phyloP scores from a whole-genome alignment of 176 grass and related monocot genomes.

The Tillandsia fasciculata region DNA sequence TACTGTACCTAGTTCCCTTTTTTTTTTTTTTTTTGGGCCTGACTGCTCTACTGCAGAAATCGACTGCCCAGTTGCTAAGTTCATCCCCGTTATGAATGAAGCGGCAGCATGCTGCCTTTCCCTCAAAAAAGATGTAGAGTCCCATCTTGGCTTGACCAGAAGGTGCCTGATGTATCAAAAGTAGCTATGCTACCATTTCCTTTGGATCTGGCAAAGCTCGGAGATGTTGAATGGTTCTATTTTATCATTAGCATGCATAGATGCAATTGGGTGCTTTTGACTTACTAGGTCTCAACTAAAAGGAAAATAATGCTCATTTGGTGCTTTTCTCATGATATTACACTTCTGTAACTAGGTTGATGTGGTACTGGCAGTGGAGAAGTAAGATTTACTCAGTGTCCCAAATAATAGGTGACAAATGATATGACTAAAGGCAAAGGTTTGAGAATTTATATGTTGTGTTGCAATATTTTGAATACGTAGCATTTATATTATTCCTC shows the following conservation, averaged over 20 bases:
- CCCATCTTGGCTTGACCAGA: constrained; percentile 74
- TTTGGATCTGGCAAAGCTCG: constrained; percentile 43
- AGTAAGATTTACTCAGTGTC: constrained; percentile 36
- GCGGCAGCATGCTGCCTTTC: too few species aligned
- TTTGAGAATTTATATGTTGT: constrained; percentile 2
- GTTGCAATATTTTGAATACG: background rate
- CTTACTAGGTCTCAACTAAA: too few species aligned
- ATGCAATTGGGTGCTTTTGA: too few species aligned
- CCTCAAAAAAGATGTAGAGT: too few species aligned
- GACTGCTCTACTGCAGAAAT: too few species aligned
- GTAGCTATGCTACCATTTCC: constrained; percentile 47
- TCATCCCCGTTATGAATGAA: too few species aligned
- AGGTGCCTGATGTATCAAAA: constrained; percentile 31
- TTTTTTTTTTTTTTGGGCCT: too few species aligned
- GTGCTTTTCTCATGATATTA: constrained; percentile 10
- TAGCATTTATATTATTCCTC: too few species aligned
- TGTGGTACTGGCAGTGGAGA: constrained; percentile 60
- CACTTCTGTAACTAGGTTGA: constrained; percentile 40
- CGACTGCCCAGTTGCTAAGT: too few species aligned
- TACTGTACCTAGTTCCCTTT: too few species aligned
- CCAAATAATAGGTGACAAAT: constrained; percentile 20
- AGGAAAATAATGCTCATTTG: background rate
- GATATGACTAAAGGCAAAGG: constrained; percentile 37
- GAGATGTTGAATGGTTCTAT: constrained; percentile 46
- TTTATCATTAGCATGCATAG: background rate